A percentile compares a stretch with the other conserved stretches of the same genome.
Conservation (phyloP, 768 basidiomycete species). For the Saitozyma podzolica region DNA sequence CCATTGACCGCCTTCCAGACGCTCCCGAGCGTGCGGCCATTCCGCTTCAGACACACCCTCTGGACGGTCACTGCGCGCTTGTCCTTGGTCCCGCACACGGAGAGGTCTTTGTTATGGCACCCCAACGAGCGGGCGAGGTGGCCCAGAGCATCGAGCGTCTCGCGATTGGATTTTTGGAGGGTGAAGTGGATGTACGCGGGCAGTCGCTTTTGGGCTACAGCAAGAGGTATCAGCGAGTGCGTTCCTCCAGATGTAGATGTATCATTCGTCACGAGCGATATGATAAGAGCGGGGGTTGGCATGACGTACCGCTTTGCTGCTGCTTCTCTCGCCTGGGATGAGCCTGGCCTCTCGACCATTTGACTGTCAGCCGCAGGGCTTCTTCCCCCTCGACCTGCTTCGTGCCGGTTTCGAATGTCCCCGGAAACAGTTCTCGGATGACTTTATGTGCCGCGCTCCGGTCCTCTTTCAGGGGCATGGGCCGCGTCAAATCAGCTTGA, state of each 20-base stretch:
- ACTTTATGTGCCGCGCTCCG: conserved; percentile 79
- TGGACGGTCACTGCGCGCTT: conserved; percentile 96
- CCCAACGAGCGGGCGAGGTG: conserved; percentile 77
- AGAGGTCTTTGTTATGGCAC: conserved; percentile 74
- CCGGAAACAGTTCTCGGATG: conserved; percentile 75
- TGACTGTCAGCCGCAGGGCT: conserved; percentile 75
- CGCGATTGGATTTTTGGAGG: conserved; percentile 93
- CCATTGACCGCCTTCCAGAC: conserved; percentile 83
- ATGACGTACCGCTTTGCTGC: not conserved
- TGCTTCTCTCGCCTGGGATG: not conserved
- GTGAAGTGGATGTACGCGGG: conserved; percentile 91
- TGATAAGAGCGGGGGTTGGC: too few species aligned
- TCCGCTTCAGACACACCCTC: conserved; percentile 60
- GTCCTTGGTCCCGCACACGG: conserved; percentile 94
- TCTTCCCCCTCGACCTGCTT: conserved; percentile 57
- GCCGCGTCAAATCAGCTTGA: conserved; percentile 56
- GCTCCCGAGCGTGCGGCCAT: conserved; percentile 64
- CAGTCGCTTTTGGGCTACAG: conserved; percentile 19
- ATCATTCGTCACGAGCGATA: too few species aligned
- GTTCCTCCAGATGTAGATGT: too few species aligned
- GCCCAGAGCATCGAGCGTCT: conserved; percentile 89
- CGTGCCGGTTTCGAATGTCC: conserved; percentile 81
- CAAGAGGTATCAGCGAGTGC: not conserved
- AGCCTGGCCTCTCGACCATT: conserved; percentile 59
- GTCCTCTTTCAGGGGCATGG: conserved; percentile 75